Base-by-base conservation (phyloP, 2,329 filamentous ascomycete genomes). In the Verticillium zaregamsianum region DNA sequence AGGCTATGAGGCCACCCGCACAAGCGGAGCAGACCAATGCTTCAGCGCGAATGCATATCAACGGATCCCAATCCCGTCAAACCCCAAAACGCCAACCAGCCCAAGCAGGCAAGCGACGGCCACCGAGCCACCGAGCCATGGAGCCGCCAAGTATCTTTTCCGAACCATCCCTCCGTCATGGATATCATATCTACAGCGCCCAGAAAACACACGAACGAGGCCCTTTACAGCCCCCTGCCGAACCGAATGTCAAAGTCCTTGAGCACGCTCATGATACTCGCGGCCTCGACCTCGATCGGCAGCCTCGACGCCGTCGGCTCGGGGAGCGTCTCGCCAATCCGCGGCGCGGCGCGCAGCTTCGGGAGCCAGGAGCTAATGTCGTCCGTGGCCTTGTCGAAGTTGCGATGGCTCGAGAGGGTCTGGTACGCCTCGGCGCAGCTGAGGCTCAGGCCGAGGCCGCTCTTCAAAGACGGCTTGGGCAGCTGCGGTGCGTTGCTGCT, bases 201-300 rank as follows among this genome's bases (percentile, higher is more conserved):
- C 45, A 14, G 11, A 11, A 52, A 52, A 52, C 23, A 25, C 45
- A 52, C n/a, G 20, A 23, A 25, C n/a, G n/a, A 35, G 33, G 33
- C 33, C 33, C 20, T 32, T 40, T 63, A 66, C 58, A 65, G 59
- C 8, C 64, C 64, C 58, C 64, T 62, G 11, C 87, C 87, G 72
- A 93, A 93, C 60, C 90, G 79, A 58, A 91, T 82, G 69, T 93
- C 90, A 75, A 93, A 93, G 65, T 90, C 88, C 73, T 90, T 91
- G 63, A 93, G 76, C n/a, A 93, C 90, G 52, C 89, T 89, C 90
- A 93, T 93, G 60, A 93, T 92, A 73, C 90, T 93, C 0, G 90
- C 90, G 7, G 90, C 90, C 75, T 93, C 90, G 17, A 93, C 90
- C 72, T 93, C 90, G 68, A 93, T 87, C 1, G 90, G 87, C 52